phyloP scores from a whole-genome alignment of 257 asterid genomes.

The Nicotiana sylvestris region DNA sequence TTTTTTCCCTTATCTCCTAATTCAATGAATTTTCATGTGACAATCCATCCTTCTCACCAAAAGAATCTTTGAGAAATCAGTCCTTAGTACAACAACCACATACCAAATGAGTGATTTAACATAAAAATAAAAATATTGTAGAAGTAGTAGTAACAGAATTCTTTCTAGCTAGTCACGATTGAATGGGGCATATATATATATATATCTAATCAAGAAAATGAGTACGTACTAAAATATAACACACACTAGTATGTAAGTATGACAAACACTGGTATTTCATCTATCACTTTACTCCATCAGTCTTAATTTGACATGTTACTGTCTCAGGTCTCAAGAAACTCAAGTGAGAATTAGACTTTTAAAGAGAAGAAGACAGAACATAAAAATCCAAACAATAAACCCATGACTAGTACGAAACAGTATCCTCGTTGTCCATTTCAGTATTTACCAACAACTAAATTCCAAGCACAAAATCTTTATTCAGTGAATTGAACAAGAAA shows the following conservation, averaged over 20 bases:
- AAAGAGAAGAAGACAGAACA: neutral
- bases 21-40: neutral
- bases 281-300: neutral
- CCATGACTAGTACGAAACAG: neutral
- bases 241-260: neutral
- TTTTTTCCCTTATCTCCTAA: too few species aligned
- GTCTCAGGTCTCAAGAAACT: conserved; percentile 6
- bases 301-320: conserved; percentile 1
- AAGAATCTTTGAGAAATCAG: neutral
- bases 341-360: conserved; percentile 1
- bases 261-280: neutral
- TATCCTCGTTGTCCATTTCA: neutral
- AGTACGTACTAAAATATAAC: neutral
- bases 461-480: neutral
- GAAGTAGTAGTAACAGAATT: too few species aligned
- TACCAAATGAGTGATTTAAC: too few species aligned
- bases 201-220: neutral
- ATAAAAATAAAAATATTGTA: too few species aligned
- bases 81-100: neutral
- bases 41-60: neutral
- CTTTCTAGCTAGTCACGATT: neutral
- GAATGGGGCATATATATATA: neutral
- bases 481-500: conserved; percentile 1
- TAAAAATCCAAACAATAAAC: conserved; percentile 7
- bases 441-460: neutral